These are phyloP conservation scores for Tetrapyrgos nigripes DNA, from an alignment of 1,284 basidiomycete genomes.

Conservation along the genomic window DNA sequence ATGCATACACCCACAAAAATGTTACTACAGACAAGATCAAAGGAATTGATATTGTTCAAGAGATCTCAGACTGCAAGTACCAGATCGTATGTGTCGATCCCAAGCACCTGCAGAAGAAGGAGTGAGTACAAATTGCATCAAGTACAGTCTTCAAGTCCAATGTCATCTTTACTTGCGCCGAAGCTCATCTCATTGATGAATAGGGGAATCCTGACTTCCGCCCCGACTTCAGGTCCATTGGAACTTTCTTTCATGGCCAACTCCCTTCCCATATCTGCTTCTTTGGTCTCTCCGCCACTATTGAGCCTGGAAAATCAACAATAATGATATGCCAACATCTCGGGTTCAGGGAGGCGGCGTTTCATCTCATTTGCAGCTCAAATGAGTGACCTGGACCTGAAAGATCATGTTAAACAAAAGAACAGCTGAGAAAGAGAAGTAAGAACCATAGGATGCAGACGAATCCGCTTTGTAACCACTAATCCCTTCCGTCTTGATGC, in stretches of 20 bases:
- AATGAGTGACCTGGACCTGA: slow-evolving; percentile 17
- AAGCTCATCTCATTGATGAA: slow-evolving; percentile 20
- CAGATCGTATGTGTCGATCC: slow-evolving; percentile 1
- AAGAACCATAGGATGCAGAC: background rate
- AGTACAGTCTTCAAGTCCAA: slow-evolving; percentile 13
- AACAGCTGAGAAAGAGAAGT: too few species aligned
- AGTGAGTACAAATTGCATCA: slow-evolving; percentile 10
- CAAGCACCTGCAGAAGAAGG: slow-evolving; percentile 1
- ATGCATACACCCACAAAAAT: background rate
- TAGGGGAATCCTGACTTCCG: slow-evolving; percentile 17
- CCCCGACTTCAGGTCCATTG: slow-evolving; percentile 13
- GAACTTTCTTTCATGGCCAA: slow-evolving; percentile 19
- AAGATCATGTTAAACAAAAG: too few species aligned
- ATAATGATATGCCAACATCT: slow-evolving; percentile 6
- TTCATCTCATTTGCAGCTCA: slow-evolving; percentile 11
- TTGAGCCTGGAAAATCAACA: slow-evolving; percentile 12
- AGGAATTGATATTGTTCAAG: background rate
- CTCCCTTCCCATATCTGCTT: slow-evolving; percentile 13
- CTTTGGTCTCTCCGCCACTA: slow-evolving; percentile 19
- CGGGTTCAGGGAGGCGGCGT: slow-evolving; percentile 7
- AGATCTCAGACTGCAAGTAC: background rate
- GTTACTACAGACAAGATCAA: background rate
- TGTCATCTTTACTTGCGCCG: too few species aligned
- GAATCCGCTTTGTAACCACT: too few species aligned
- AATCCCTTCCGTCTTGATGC: too few species aligned